Conservation (phyloP, 2,329 filamentous ascomycete genomes). For the Aspergillus sp. region DNA sequence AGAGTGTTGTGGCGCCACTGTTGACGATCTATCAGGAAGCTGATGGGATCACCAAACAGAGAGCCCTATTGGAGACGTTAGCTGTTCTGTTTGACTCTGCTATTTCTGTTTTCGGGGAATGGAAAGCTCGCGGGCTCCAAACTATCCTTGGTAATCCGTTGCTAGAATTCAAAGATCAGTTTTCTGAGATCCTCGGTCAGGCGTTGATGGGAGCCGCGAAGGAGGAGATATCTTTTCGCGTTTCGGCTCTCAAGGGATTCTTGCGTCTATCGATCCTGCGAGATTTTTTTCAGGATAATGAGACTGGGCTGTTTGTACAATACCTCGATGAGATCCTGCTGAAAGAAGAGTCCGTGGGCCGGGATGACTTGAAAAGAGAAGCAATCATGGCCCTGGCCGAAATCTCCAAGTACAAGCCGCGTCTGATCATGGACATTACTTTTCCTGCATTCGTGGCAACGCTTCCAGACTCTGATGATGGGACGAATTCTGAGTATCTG, state of each 20-base stretch:
- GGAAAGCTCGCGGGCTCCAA: conserved; percentile 39
- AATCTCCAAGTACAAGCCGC: conserved; percentile 54
- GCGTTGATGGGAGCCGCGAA: conserved; percentile 45
- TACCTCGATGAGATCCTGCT: conserved; percentile 55
- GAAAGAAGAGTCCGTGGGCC: conserved; percentile 48
- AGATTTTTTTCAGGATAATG: conserved; percentile 43
- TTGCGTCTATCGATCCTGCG: conserved; percentile 39
- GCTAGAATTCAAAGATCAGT: conserved; percentile 41
- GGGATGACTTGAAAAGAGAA: conserved; percentile 50
- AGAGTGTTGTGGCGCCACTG: conserved; percentile 49
- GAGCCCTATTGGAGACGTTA: conserved; percentile 55
- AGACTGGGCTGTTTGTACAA: conserved; percentile 47
- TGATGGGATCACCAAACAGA: conserved; percentile 54
- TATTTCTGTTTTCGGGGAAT: conserved; percentile 49
- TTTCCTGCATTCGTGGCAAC: conserved; percentile 59
- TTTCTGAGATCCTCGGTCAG: conserved; percentile 49
- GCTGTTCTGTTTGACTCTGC: conserved; percentile 52
- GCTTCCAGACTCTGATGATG: conserved; percentile 50
- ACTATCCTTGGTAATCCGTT: conserved; percentile 36
- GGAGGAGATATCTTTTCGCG: conserved; percentile 44
- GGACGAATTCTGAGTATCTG: conserved; percentile 41
- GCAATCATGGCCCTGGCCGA: conserved; percentile 52
- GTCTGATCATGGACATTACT: conserved; percentile 55
- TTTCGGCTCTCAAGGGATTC: conserved; percentile 42
- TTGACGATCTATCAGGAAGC: conserved; percentile 54